Percentiles rank a stretch among this genome's conserved stretches.
phyloP scores from a whole-genome alignment of 257 asterid species.

The Craterostigma plantagineum region DNA sequence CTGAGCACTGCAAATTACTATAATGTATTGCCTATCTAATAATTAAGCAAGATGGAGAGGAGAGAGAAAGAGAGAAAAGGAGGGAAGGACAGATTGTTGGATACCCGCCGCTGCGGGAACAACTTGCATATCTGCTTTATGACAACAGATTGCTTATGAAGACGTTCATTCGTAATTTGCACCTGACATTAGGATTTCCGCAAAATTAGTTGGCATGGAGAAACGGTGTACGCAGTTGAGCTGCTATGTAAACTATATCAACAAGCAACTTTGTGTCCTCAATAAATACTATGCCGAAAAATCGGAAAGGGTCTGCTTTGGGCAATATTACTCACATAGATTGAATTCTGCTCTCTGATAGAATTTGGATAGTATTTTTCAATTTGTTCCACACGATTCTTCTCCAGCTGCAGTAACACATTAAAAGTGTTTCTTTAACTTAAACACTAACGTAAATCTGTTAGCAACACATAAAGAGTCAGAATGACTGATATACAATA shows the following conservation, averaged over 20 bases:
- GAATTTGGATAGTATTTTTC: slow-evolving; percentile 85
- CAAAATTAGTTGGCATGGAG: not conserved
- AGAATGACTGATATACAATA: slow-evolving; percentile 3
- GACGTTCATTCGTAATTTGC: slow-evolving; percentile 84
- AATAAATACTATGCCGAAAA: not conserved
- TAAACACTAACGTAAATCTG: too few relatives aligned
- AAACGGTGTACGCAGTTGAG: not conserved
- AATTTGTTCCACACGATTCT: slow-evolving; percentile 50
- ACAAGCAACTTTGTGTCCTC: too few relatives aligned
- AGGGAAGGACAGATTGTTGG: slow-evolving; percentile 6
- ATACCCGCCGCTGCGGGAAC: slow-evolving; percentile 81
- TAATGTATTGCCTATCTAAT: too few relatives aligned
- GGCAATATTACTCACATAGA: slow-evolving; percentile 45
- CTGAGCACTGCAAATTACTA: too few relatives aligned
- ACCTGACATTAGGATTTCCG: slow-evolving; percentile 31
- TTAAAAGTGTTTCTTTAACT: too few relatives aligned
- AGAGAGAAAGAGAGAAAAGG: not conserved
- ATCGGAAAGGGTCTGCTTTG: not conserved
- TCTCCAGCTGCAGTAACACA: slow-evolving; percentile 21
- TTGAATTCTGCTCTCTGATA: slow-evolving; percentile 65
- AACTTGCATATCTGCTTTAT: slow-evolving; percentile 91
- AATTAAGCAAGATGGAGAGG: too few relatives aligned
- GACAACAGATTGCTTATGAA: slow-evolving; percentile 80
- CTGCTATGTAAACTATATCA: too few relatives aligned
- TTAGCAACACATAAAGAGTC: too few relatives aligned